phyloP scores from a whole-genome alignment of 1,284 basidiomycete species.

The Pseudozyma sp. region DNA sequence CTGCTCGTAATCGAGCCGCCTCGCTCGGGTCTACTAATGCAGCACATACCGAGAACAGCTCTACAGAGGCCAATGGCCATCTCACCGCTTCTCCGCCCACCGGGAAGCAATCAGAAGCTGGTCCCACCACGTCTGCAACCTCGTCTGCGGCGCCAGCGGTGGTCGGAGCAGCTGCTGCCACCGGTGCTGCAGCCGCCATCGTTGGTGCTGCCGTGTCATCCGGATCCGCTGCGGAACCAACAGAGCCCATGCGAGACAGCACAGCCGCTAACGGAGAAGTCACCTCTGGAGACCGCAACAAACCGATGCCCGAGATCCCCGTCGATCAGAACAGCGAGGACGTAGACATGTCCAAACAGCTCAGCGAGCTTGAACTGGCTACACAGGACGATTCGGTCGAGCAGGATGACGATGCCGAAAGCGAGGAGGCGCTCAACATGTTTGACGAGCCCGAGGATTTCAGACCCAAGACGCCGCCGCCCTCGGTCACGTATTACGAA shows the following conservation, averaged over 20 bases:
- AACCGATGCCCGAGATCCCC: constrained; percentile 22
- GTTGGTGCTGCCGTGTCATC: constrained; percentile 21
- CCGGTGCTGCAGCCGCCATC: constrained; percentile 27
- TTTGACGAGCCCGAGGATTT: constrained; percentile 66
- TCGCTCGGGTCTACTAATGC: constrained; percentile 20
- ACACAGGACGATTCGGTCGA: constrained; percentile 2
- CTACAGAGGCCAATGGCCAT: constrained; percentile 29
- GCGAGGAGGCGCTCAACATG: constrained; percentile 46
- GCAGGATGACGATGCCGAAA: constrained; percentile 18
- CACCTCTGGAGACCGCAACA: constrained; percentile 7
- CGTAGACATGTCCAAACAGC: constrained; percentile 24
- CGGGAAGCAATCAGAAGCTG: constrained; percentile 7
- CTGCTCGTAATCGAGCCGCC: constrained; percentile 15
- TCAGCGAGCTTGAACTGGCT: constrained; percentile 28
- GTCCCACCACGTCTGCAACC: constrained; percentile 1
- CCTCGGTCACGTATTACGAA: constrained; percentile 51
- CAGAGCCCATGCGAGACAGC: background rate
- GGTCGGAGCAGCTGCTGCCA: constrained; percentile 8
- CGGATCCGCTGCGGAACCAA: background rate
- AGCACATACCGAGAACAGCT: constrained; percentile 20
- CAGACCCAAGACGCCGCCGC: constrained; percentile 64
- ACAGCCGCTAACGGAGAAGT: background rate
- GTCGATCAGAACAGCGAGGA: constrained; percentile 19
- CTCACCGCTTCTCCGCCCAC: constrained; percentile 16
- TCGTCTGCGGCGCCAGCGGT: background rate